phyloP scores from a whole-genome alignment of 2,329 filamentous ascomycete genomes.

The Acrodontium crateriforme region DNA sequence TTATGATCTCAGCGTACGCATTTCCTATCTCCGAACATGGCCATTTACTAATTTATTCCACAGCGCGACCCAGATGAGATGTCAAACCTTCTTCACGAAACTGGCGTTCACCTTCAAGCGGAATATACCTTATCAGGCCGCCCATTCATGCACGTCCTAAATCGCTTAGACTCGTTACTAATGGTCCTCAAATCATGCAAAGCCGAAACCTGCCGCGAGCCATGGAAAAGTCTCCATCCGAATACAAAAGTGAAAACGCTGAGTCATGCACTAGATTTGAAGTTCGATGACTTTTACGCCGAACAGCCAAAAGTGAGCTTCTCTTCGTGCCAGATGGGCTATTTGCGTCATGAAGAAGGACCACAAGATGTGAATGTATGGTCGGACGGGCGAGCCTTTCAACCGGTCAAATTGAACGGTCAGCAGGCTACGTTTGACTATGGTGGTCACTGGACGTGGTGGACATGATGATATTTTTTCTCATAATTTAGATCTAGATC shows the following conservation, averaged over 20 bases:
- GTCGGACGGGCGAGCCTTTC: constrained; percentile 2
- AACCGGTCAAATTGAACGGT: constrained; percentile 1
- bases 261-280: constrained; percentile 12
- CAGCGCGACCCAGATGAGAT: constrained; percentile 13
- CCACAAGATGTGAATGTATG: constrained; percentile 21
- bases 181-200: constrained; percentile 23
- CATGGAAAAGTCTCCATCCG: constrained; percentile 21
- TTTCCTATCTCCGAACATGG: background rate
- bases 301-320: constrained; percentile 34
- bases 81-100: constrained; percentile 10
- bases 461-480: no score
- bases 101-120: constrained; percentile 3
- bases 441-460: constrained; percentile 7
- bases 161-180: constrained; percentile 20
- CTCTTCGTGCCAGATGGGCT: constrained; percentile 41
- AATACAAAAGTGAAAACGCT: constrained; percentile 14
- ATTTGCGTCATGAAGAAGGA: constrained; percentile 43
- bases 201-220: constrained; percentile 14
- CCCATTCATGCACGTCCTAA: constrained; percentile 8
- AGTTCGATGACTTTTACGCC: constrained; percentile 21
- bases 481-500: no score
- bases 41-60: background rate
- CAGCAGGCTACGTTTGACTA: constrained; percentile 6
- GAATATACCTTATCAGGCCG: constrained; percentile 10
- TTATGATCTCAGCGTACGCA: constrained; percentile 34